Base-by-base conservation (phyloP, 2,329 filamentous ascomycete genomes). In the Neopestalotiopsis clavispora region DNA sequence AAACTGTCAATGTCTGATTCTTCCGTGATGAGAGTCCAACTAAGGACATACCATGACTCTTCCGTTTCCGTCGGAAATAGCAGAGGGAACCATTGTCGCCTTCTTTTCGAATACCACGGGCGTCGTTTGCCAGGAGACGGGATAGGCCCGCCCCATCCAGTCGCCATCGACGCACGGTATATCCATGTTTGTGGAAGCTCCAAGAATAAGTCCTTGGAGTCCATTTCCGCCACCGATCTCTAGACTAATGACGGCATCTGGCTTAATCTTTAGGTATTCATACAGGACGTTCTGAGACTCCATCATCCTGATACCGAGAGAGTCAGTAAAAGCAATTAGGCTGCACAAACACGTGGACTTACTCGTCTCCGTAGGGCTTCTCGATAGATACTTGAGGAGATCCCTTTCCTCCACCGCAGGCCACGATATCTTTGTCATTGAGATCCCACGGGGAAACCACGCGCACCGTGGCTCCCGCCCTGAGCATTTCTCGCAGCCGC, bases 161-260 rank as follows among this genome's bases (percentile, higher is more conserved):
- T 87, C 85, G 1, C 81, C 85, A 63, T 87, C 85, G 2, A 87
- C 81, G 3, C 81, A 80, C 0, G 84, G 84, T 0, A 85, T 72
- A 62, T 85, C 77, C 75, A 88, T 85, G 69, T 85, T 83, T 1
- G 78, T 79, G 52, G 83, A 84, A 0, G 85, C 84, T 3, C 86
- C 87, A 2, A 89, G 76, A 2, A 88, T 80, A 74, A 90, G 78
- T 1, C 84, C 83, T 68, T 87, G 83, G 3, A 90, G 79, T 0
- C 89, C 89, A 70, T 91, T 91, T 3, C 84, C 85, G 4, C 90
- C 90, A n/a, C 90, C 90, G 65, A 91, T 89, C 73, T 91, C 89
- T 4, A 90, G 77, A 1, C 86, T 84, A 68, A 91, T 86, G 69
- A 90, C 85, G 28, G 86, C 85, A 20, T 87, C 40, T 34, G 86